Evolutionary conservation across 768 basidiomycete genomes (phyloP).

Genomic region (Boletus rubroflammeus): DNA sequence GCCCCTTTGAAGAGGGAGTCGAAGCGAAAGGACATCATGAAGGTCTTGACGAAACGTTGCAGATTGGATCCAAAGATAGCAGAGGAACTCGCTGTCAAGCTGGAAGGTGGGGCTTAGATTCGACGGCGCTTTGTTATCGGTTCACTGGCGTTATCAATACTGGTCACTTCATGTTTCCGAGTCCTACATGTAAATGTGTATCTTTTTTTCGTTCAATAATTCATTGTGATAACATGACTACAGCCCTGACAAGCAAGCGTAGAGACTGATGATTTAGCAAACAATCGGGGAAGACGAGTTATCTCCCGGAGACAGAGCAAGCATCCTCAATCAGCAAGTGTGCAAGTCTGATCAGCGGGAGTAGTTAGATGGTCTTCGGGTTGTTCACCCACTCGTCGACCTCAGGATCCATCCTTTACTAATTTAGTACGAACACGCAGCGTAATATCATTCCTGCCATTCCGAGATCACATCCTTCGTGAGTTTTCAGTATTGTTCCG

Average conservation of each 20-base stretch:
- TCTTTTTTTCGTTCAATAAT: background rate
- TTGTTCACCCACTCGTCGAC: background rate
- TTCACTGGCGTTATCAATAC: background rate
- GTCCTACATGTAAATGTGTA: slow-evolving; percentile 6
- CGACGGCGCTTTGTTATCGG: background rate
- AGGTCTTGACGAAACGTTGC: slow-evolving; percentile 31
- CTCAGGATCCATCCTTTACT: background rate
- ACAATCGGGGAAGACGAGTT: background rate
- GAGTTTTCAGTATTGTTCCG: background rate
- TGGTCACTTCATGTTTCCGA: background rate
- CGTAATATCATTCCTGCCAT: background rate
- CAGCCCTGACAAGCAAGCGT: background rate
- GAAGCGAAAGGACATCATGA: slow-evolving; percentile 23
- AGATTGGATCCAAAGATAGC: slow-evolving; percentile 18
- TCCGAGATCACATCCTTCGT: background rate
- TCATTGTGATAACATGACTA: background rate
- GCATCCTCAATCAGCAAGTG: background rate
- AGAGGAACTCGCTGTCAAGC: slow-evolving; percentile 18
- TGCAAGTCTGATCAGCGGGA: background rate
- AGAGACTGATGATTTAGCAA: background rate
- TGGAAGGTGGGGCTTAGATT: slow-evolving; percentile 6
- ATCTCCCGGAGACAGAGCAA: background rate
- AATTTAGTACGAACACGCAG: background rate
- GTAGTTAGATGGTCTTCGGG: too few relatives aligned
- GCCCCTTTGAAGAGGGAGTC: slow-evolving; percentile 19